Base-by-base conservation (phyloP, 1,284 basidiomycete genomes). In the Cryptococcus jaspeensis region DNA sequence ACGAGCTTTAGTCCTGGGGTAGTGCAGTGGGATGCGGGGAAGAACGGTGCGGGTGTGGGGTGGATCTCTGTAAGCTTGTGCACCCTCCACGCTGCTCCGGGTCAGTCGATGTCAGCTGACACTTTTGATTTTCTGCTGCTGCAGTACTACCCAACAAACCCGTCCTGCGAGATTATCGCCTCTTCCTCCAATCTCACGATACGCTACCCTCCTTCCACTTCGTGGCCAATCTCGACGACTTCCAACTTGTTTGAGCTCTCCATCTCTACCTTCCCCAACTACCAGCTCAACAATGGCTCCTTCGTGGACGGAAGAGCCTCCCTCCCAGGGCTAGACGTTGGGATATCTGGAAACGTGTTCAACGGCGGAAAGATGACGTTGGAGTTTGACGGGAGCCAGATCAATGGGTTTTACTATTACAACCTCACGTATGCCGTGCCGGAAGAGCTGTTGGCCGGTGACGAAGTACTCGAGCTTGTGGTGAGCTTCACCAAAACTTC, bases 21-120 rank as follows among this genome's bases (percentile, higher is more conserved):
- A 16, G 56, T 64, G 9, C 60, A 53, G 28, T 64, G 63, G 63
- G 58, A 64, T 46, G 35, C 55, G 1, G 63, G 63, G 16, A 55
- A 58, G 12, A 45, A 52, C 32, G 63, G 60, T 18, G 53, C 28
- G 32, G 63, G 63, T 11, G 47, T n/a, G n/a, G 63, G 63, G 5
- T 64, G 52, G 52, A 58, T 64, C 28, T 52, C 62, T 9, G 62
- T 62, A 15, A 59, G 62, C 52, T 20, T 41, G 23, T 25, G 28
- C 4, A 32, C 4, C 4, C 28, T 32, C 28, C 9, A 32, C 28
- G n/a, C n/a, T 9, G 28, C 28, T 32, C 28, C 9, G 28, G 5
- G 9, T 32, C 28, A 32, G 9, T 32, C 28, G 9, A 32, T 9
- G 28, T 32, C 28, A 32, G 39, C 6, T n/a, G 54, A 16, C 28